Conservation (phyloP, 192 early-diverging fungal species). For the Coemansia sp. region DNA sequence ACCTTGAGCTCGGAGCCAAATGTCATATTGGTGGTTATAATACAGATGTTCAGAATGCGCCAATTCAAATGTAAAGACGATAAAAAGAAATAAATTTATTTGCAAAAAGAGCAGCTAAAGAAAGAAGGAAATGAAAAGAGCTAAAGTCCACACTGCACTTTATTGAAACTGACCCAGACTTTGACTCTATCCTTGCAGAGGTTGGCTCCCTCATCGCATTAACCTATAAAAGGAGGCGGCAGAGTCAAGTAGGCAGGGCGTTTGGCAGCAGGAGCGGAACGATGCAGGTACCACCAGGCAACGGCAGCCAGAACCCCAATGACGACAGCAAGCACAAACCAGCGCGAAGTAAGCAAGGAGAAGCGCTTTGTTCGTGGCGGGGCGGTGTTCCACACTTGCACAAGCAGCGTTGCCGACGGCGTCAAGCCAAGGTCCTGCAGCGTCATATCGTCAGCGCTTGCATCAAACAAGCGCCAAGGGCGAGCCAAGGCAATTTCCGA, state of each 20-base stretch:
- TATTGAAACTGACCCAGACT: too few species aligned
- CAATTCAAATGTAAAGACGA: too few species aligned
- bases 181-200: too few species aligned
- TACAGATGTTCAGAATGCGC: too few species aligned
- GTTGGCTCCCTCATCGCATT: not conserved
- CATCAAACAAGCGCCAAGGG: conserved; percentile 11
- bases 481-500: conserved; percentile 4
- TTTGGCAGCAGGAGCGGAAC: not conserved
- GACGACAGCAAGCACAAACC: not conserved
- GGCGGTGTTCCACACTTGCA: conserved; percentile 8
- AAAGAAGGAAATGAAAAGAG: too few species aligned
- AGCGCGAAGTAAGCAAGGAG: not conserved
- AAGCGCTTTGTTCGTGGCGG: not conserved
- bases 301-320: not conserved
- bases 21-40: conserved; percentile 17
- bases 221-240: not conserved
- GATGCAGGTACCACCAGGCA: not conserved
- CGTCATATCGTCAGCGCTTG: conserved; percentile 7
- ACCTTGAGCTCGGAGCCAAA: conserved; percentile 55
- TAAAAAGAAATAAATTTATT: too few species aligned
- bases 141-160: too few species aligned
- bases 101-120: too few species aligned
- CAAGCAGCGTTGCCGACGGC: conserved; percentile 32
- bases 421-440: conserved; percentile 25
- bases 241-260: not conserved